Conservation (phyloP, 495 filamentous ascomycete species). For the Penicillium paradoxum region DNA sequence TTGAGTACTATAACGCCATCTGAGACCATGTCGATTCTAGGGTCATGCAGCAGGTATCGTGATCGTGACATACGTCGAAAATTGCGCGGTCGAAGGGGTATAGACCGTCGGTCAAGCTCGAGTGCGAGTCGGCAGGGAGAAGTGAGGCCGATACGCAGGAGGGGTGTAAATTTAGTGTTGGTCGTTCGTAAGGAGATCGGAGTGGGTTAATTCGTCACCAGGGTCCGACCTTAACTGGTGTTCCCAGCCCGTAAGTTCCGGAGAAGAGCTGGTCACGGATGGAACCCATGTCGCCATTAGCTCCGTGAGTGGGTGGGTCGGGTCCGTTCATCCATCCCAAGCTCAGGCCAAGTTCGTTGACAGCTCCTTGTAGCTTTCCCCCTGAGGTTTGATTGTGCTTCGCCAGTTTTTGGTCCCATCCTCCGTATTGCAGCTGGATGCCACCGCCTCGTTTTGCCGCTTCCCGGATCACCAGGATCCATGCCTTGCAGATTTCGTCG, state of each 20-base stretch:
- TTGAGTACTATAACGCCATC: constrained; percentile 43
- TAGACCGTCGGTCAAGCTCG: constrained; percentile 17
- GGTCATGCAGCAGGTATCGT: constrained; percentile 47
- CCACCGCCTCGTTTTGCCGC: constrained; percentile 88
- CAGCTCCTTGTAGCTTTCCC: constrained; percentile 75
- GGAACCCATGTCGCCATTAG: constrained; percentile 51
- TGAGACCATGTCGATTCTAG: constrained; percentile 36
- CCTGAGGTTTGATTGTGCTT: constrained; percentile 87
- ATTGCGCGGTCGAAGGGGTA: constrained; percentile 30
- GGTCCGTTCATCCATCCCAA: constrained; percentile 70
- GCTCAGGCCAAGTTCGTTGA: constrained; percentile 66
- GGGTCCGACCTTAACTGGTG: constrained; percentile 67
- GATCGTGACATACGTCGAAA: constrained; percentile 43
- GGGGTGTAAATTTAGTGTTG: constrained; percentile 10
- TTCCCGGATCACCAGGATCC: constrained; percentile 87
- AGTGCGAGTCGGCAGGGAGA: constrained; percentile 13
- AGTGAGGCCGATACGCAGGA: constrained; percentile 7
- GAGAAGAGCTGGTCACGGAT: constrained; percentile 76
- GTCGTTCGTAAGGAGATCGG: constrained; percentile 5
- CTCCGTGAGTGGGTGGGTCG: constrained; percentile 40
- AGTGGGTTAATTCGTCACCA: constrained; percentile 45
- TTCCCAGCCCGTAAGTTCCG: constrained; percentile 66
- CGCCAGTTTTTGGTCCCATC: constrained; percentile 84
- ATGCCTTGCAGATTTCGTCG: constrained; percentile 90
- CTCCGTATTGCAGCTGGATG: constrained; percentile 82